Evolutionary conservation across 2,329 filamentous ascomycete genomes (phyloP), one percentile per base, ranked within the genome.

Genomic region (Fusarium transvaalense): DNA sequence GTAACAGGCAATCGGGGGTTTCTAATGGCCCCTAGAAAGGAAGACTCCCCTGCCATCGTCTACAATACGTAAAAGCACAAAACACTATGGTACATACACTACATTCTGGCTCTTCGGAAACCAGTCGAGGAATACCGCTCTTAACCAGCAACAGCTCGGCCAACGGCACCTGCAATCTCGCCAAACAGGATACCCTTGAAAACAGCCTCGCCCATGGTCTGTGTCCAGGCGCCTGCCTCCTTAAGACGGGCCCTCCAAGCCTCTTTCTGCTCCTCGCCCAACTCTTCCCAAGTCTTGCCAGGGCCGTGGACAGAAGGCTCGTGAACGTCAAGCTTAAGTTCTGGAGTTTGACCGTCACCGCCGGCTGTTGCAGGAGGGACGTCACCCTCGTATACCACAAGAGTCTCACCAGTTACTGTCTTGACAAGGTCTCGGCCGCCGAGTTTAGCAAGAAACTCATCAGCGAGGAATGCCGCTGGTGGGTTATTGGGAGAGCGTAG

Each of bases 121-220:
- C 21, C 5, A 45, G 25, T 27, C 15, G 12, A 27, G n/a, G 4
- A 17, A 27, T 29, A 12, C 29, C 15, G 29, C 32, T 17, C 32
- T 50, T 74, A 84, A 56, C 73, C 82, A 35, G 76, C 82, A 53
- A 87, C 81, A 46, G 84, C 82, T 31, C 80, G 81, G 7, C 88
- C 86, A 17, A 92, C 87, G 52, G 84, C 80, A 3, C 87, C 90
- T 2, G 86, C 91, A 68, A 92, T 83, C 79, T 93, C 87, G 21
- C 89, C 87, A 79, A 97, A 97, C 66, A 97, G 81, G 32, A 97
- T 86, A 4, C 92, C 91, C 79, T 90, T 89, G 71, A 97, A 86
- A 31, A 96, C 87, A 12, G 83, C 85, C 81, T 95, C 92, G 4
- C 92, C 92, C 83, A 95, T 92, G 37, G 88, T 84, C 75, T 90